Percentiles rank a stretch among this genome's conserved stretches.
Conservation (phyloP, 352 stramenopile species). For the Phytophthora pluvialis region DNA sequence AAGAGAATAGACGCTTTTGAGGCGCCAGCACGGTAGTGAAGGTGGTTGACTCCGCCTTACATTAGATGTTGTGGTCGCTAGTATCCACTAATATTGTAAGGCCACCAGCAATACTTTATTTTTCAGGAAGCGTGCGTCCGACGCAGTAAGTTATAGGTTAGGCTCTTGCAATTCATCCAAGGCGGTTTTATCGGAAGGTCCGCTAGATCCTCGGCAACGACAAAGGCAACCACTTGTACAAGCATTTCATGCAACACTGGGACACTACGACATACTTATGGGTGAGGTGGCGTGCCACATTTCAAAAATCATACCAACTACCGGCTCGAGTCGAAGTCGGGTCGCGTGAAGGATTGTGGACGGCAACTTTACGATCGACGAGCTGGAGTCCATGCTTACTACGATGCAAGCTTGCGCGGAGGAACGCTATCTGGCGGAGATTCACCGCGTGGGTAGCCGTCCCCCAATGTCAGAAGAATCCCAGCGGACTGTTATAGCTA, state of each 20-base stretch:
- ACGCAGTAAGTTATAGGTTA: not conserved
- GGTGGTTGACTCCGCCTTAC: not conserved
- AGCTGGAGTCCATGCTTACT: slow-evolving; percentile 7
- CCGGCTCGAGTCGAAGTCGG: slow-evolving; percentile 10
- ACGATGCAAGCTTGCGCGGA: slow-evolving; percentile 11
- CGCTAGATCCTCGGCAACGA: too few relatives aligned
- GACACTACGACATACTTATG: too few relatives aligned
- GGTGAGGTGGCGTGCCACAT: slow-evolving; percentile 10
- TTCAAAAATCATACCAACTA: slow-evolving; percentile 21
- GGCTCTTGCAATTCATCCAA: not conserved
- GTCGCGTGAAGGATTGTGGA: slow-evolving; percentile 9
- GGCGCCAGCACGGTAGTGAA: not conserved
- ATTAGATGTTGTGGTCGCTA: not conserved
- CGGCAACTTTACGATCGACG: slow-evolving; percentile 6
- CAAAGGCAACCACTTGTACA: too few relatives aligned
- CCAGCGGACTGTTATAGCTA: not conserved
- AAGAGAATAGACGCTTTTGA: slow-evolving; percentile 4
- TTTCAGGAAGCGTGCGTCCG: not conserved
- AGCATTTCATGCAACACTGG: too few relatives aligned
- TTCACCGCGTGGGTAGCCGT: slow-evolving; percentile 6
- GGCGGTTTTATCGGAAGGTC: not conserved
- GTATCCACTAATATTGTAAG: too few relatives aligned
- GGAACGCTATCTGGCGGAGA: slow-evolving; percentile 5
- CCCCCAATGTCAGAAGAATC: not conserved
- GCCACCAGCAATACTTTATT: slow-evolving; percentile 1